Evolutionary conservation across 306 rosid species (phyloP), one percentile per base, ranked within the genome.

Genomic region (Quillaja saponaria): DNA sequence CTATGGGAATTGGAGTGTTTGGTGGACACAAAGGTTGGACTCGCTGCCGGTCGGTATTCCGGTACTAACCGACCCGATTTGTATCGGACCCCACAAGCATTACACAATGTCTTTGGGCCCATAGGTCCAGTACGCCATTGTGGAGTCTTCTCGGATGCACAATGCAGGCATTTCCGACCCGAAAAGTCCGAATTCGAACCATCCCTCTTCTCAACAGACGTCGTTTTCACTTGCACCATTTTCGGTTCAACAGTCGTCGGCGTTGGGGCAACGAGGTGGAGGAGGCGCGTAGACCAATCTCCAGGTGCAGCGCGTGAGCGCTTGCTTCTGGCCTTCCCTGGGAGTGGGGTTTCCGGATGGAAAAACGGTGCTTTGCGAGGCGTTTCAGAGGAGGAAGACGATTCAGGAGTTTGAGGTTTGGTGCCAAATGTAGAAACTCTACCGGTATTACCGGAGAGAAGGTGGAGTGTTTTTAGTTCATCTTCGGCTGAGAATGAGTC

Each of bases 231-330:
- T 8, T 49, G 46, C 0, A 10, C 3, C 9, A 78, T 69, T 12
- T 54, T 67, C 17, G 50, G 4, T 12, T 34, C 57, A 6, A 52
- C 10, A 10, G 40, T 6, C 59, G 40, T n/a, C 61, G 49, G 46
- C 58, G 61, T 16, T 1, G 83, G 88, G 38, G 64, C 25, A 10
- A 66, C 50, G 6, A 89, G 82, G 79, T 87, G 89, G 14, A 87
- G 90, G 66, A 94, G 82, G 76, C 99, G 96, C 63, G 96, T 94
- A 76, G 99, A 83, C 97, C 97, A 89, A 59, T 94, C 95, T 8
- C 97, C 89, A 0, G 99, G 97, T 0, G 96, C 97, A 2, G 90
- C 86, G 67, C 99, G 96, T 46, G 95, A 83, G 1, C 99, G 95
- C 78, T 89, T 94, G 91, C 99, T 94, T 0, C 99, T 78, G 0